A percentile compares a stretch with the other conserved stretches of the same genome.
phyloP scores from a whole-genome alignment of 108 stramenopile genomes.

The Schizochytrium sp. region DNA sequence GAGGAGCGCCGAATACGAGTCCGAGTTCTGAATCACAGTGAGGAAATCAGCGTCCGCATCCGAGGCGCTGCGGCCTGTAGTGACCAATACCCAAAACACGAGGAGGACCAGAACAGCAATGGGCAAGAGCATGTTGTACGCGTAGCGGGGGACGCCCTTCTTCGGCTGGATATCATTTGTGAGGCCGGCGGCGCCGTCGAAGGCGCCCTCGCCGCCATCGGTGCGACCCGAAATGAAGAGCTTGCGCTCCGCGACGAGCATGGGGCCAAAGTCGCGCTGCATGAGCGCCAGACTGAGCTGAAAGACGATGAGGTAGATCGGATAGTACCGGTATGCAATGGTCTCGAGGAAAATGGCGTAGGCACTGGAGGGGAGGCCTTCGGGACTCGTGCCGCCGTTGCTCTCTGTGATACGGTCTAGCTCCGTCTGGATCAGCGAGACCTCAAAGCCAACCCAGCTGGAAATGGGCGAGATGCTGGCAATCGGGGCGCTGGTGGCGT shows the following conservation, averaged over 20 bases:
- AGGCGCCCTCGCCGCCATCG: conserved; percentile 55
- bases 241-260: conserved; percentile 59
- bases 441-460: conserved; percentile 54
- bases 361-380: conserved; percentile 26
- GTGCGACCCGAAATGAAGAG: conserved; percentile 49
- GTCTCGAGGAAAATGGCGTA: conserved; percentile 53
- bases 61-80: conserved; percentile 35
- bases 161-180: conserved; percentile 35
- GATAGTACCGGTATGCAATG: conserved; percentile 54
- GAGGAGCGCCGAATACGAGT: conserved; percentile 52
- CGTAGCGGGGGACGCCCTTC: conserved; percentile 46
- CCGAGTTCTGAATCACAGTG: conserved; percentile 46
- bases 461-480: conserved; percentile 49
- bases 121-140: conserved; percentile 48
- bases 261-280: conserved; percentile 54
- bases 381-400: neutral
- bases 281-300: conserved; percentile 27
- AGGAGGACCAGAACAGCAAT: conserved; percentile 41
- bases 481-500: conserved; percentile 55
- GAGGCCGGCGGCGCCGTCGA: neutral
- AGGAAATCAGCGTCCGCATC: conserved; percentile 39
- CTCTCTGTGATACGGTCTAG: neutral
- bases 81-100: conserved; percentile 50
- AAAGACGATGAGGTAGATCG: conserved; percentile 37
- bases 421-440: conserved; percentile 47